Percentiles rank a stretch among this genome's conserved stretches.
phyloP scores from a whole-genome alignment of 129 eudicot species.

The Rutidosis leptorrhynchoides region DNA sequence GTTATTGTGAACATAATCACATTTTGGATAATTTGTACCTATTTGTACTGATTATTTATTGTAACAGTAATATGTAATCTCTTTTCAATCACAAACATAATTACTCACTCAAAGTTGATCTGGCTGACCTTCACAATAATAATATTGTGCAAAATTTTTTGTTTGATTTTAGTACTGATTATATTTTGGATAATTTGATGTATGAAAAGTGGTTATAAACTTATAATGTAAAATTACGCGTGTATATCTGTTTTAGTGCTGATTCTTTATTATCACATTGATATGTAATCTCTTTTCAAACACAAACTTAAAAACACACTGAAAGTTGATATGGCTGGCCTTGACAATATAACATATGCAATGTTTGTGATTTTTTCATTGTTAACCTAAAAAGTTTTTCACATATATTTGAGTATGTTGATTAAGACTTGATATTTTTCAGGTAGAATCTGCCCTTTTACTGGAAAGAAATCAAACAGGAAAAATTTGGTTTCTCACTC shows the following conservation, averaged over 20 bases:
- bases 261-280: background rate
- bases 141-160: too few relatives aligned
- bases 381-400: background rate
- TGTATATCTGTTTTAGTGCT: background rate
- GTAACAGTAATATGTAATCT: too few relatives aligned
- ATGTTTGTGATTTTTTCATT: background rate
- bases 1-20: too few relatives aligned
- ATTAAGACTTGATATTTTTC: slow-evolving; percentile 26
- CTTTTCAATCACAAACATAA: too few relatives aligned
- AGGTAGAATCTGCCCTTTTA: slow-evolving; percentile 93
- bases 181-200: background rate
- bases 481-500: slow-evolving; percentile 80
- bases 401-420: background rate
- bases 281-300: background rate
- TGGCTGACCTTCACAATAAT: too few relatives aligned
- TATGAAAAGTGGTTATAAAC: background rate
- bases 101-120: too few relatives aligned
- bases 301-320: background rate
- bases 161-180: too few relatives aligned
- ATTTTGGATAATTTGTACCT: too few relatives aligned
- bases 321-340: background rate
- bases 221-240: background rate
- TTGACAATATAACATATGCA: background rate
- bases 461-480: slow-evolving; percentile 91
- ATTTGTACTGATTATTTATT: too few relatives aligned